Conservation (phyloP, 2,329 filamentous ascomycete genomes). For the Myriangium duriaei region DNA sequence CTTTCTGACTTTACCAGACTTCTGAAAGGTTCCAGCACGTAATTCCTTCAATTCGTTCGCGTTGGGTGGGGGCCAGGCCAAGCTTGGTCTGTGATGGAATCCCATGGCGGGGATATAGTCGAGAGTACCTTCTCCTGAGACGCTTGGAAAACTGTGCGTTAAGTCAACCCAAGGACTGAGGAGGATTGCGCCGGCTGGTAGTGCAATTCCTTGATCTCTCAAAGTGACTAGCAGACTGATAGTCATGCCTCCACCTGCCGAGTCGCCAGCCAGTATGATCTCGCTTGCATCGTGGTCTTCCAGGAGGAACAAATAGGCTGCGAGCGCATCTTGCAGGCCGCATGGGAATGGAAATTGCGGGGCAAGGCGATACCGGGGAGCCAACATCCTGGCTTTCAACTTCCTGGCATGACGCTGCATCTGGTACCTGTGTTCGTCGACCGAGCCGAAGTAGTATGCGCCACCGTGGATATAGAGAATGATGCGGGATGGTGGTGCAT, state of each 20-base stretch:
- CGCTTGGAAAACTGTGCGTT: conserved; percentile 87
- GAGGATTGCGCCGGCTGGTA: conserved; percentile 80
- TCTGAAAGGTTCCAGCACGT: conserved; percentile 9
- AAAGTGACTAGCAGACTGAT: conserved; percentile 65
- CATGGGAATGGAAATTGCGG: conserved; percentile 96
- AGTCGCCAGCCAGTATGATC: conserved; percentile 82
- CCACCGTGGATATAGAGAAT: conserved; percentile 94
- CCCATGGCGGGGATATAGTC: conserved; percentile 85
- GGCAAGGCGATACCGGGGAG: conserved; percentile 71
- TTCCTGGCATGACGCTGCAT: conserved; percentile 93
- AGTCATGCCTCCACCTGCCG: conserved; percentile 85
- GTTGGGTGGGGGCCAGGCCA: conserved; percentile 86
- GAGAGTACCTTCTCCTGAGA: conserved; percentile 56
- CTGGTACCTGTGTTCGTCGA: conserved; percentile 96
- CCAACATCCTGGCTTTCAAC: conserved; percentile 78
- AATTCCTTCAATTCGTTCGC: conserved; percentile 51
- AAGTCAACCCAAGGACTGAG: conserved; percentile 95
- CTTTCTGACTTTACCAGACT: conserved; percentile 17
- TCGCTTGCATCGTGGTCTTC: conserved; percentile 63
- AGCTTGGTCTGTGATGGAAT: conserved; percentile 81
- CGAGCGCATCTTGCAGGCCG: conserved; percentile 77
- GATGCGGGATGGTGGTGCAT: conserved; percentile 47
- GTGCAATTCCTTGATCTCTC: conserved; percentile 67
- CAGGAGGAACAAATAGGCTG: conserved; percentile 74
- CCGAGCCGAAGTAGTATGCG: conserved; percentile 88